These are phyloP conservation scores for Nemania diffusa DNA, from an alignment of 2,329 filamentous ascomycete genomes.

Conservation along the genomic window DNA sequence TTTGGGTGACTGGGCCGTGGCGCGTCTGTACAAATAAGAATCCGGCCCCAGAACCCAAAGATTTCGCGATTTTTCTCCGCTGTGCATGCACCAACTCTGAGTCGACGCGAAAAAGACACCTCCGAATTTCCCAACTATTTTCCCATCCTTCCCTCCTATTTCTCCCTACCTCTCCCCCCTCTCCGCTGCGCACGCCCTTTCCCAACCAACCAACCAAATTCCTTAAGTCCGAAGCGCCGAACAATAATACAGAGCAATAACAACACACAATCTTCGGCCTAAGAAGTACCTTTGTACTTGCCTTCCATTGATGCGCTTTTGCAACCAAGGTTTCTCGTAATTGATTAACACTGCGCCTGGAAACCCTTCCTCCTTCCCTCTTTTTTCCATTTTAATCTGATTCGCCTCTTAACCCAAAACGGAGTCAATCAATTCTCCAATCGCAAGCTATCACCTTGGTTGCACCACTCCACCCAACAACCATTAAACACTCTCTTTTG, in stretches of 20 bases:
- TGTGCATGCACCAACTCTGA: constrained; percentile 37
- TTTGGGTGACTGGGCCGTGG: constrained; percentile 43
- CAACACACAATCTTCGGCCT: constrained; percentile 40
- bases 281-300: constrained; percentile 41
- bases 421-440: constrained; percentile 34
- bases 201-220: constrained; percentile 33
- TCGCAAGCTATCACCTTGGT: constrained; percentile 33
- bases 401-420: constrained; percentile 44
- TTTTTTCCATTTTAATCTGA: constrained; percentile 39
- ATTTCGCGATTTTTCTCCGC: constrained; percentile 51
- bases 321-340: constrained; percentile 36
- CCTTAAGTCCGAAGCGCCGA: constrained; percentile 48
- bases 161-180: constrained; percentile 45
- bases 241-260: constrained; percentile 27
- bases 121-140: constrained; percentile 51
- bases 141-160: constrained; percentile 52
- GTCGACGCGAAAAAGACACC: constrained; percentile 47
- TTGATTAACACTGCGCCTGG: constrained; percentile 34
- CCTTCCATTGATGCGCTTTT: constrained; percentile 34
- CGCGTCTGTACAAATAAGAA: constrained; percentile 57
- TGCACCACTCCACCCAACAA: constrained; percentile 38
- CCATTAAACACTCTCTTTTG: constrained; percentile 20
- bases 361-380: constrained; percentile 19
- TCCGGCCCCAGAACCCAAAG: constrained; percentile 54
- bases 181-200: constrained; percentile 37